Base-by-base conservation (phyloP, 1,139 yeast genomes). In the Scheffersomyces titani region DNA sequence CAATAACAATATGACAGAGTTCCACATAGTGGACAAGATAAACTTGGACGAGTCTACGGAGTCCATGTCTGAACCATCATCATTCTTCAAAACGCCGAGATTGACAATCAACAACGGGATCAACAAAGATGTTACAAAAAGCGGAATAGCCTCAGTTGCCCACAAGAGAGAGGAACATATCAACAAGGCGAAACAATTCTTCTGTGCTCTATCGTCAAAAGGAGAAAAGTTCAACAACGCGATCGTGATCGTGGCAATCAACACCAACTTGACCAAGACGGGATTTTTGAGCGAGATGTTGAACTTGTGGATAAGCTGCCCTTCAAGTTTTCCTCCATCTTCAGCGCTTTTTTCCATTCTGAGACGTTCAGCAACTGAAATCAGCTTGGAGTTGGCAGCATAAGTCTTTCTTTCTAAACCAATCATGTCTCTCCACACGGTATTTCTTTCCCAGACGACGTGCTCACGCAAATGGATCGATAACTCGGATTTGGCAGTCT, bases 61-160 rank as follows among this genome's bases (percentile, higher is more conserved):
- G 36, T 63, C 66, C 86, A 86, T 79, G 0, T 80, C 75, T 6
- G 80, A 63, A 1, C 90, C 90, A 51, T 80, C 83, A 1, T 65
- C 61, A 65, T 85, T 80, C 65, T 86, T 87, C 59, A 85, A 70
- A 5, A 87, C 88, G 53, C 76, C 76, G 61, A 87, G 83, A 19
- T 80, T 70, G 6, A 80, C 81, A 52, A 87, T 88, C 52, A 84
- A 77, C 53, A 88, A 70, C 3, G 92, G 92, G 53, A 88, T 83
- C 50, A 86, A 69, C 55, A 88, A 71, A 0, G 92, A 86, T 4
- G 92, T 88, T 6, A 85, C 87, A 69, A 86, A 87, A 56, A 88
- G 75, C 19, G 92, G 92, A 52, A 88, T 80, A 1, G 91, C 85
- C 68, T 87, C 92, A 18, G 89, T 82, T 2, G 92, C 92, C 92